A percentile compares a stretch with the other conserved stretches of the same genome.
Evolutionary conservation across 2,329 filamentous ascomycete genomes (phyloP).

Genomic region (Ophiosphaerella herpotricha): DNA sequence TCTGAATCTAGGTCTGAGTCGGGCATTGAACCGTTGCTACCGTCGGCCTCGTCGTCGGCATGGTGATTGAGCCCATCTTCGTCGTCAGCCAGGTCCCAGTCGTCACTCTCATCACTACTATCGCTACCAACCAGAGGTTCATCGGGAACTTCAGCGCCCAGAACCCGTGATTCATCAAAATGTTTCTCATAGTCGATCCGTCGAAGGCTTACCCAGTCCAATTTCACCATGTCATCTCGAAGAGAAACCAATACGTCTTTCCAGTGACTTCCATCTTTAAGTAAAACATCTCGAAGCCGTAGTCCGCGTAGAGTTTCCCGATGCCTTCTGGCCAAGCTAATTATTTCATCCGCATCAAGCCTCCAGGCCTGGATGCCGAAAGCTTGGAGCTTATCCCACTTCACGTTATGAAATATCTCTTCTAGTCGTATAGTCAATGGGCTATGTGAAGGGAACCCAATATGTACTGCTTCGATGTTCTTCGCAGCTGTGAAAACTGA

Average conservation of each 20-base stretch:
- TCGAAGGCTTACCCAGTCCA: conserved; percentile 67
- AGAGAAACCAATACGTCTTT: conserved; percentile 63
- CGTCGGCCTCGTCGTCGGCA: conserved; percentile 38
- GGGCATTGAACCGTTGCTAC: conserved; percentile 39
- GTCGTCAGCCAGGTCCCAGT: conserved; percentile 41
- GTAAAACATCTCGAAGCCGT: conserved; percentile 63
- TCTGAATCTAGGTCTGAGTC: conserved; percentile 41
- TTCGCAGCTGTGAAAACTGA: conserved; percentile 63
- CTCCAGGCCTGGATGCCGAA: conserved; percentile 70
- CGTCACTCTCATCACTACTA: conserved; percentile 47
- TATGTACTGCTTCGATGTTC: conserved; percentile 66
- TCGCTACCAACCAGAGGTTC: conserved; percentile 51
- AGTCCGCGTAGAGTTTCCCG: conserved; percentile 62
- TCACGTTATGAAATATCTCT: conserved; percentile 65
- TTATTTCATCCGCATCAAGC: conserved; percentile 64
- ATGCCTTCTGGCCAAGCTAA: conserved; percentile 61
- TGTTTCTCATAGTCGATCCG: conserved; percentile 63
- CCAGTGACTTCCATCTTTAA: conserved; percentile 65
- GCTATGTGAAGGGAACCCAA: conserved; percentile 64
- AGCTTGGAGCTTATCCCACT: conserved; percentile 65
- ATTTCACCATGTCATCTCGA: conserved; percentile 59
- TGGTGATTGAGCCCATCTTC: conserved; percentile 26
- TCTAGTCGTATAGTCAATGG: conserved; percentile 64
- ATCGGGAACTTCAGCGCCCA: conserved; percentile 56
- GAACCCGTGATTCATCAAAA: conserved; percentile 55